Conservation (phyloP, 495 filamentous ascomycete genomes). For the Margaritispora aquatica region DNA sequence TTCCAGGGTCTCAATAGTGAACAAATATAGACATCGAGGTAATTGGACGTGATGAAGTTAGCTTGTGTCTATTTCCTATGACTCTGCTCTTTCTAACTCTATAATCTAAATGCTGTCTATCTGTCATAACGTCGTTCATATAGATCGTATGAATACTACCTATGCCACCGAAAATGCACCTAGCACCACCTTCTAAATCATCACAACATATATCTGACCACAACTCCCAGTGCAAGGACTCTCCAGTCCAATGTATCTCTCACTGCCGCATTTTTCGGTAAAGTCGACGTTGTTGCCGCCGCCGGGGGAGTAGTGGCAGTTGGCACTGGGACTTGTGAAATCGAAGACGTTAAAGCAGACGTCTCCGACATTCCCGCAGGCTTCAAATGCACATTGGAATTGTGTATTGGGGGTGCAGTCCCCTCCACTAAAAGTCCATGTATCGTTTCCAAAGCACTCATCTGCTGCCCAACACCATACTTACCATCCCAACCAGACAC, state of each 20-base stretch:
- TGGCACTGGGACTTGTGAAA: not conserved
- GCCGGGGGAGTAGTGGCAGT: not conserved
- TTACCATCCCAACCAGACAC: slow-evolving; percentile 50
- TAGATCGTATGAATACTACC: not conserved
- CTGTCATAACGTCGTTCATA: too few relatives aligned
- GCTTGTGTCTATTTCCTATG: too few relatives aligned
- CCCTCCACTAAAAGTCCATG: slow-evolving; percentile 43
- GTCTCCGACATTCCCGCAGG: not conserved
- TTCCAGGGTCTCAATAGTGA: too few relatives aligned
- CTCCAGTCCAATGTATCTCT: too few relatives aligned
- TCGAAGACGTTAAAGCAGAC: too few relatives aligned
- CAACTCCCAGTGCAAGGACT: too few relatives aligned
- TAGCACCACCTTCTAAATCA: not conserved
- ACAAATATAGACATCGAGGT: too few relatives aligned
- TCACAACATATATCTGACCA: not conserved
- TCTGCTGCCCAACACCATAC: slow-evolving; percentile 60
- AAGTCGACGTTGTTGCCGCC: not conserved
- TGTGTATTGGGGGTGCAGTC: slow-evolving; percentile 11
- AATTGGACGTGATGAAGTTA: too few relatives aligned
- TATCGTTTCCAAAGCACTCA: slow-evolving; percentile 64
- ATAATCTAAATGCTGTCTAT: not conserved
- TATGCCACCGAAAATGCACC: not conserved
- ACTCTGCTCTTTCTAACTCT: not conserved
- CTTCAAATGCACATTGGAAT: slow-evolving; percentile 7
- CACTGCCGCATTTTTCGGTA: not conserved